Percentiles rank a stretch among this genome's conserved stretches.
phyloP scores from a whole-genome alignment of 306 rosid species.

The cucumber (Cucumis sativus) region DNA sequence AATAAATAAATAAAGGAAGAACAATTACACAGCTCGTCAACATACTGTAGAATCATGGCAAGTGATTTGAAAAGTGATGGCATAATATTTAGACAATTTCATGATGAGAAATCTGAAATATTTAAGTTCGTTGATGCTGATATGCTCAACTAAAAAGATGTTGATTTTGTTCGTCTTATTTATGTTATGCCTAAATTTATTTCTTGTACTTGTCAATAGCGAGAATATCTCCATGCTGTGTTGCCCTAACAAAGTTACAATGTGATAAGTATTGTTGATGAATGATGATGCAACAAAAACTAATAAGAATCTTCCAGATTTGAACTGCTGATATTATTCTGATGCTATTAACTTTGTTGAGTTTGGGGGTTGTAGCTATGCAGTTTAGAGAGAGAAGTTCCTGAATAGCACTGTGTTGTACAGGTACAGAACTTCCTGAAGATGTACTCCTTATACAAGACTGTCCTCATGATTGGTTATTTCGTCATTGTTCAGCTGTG shows the following conservation, averaged over 20 bases:
- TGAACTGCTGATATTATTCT: neutral
- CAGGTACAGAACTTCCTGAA: slow-evolving; percentile 65
- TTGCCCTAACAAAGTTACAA: neutral
- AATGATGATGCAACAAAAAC: neutral
- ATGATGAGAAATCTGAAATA: neutral
- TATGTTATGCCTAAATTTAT: neutral
- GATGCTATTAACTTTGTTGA: neutral
- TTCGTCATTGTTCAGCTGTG: slow-evolving; percentile 95
- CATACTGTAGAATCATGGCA: too few species aligned
- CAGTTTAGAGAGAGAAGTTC: neutral
- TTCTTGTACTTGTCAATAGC: neutral
- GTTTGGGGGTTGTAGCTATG: neutral
- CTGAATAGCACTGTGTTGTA: slow-evolving; percentile 10
- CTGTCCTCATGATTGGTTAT: slow-evolving; percentile 96
- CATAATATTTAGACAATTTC: neutral
- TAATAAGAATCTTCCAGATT: neutral
- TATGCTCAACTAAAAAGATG: neutral
- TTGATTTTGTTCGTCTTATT: neutral
- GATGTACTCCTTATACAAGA: slow-evolving; percentile 69
- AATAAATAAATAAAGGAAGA: too few species aligned
- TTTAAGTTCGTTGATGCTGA: neutral
- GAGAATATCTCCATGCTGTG: neutral
- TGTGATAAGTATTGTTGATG: neutral
- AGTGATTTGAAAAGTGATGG: too few species aligned
- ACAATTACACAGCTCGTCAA: too few species aligned